phyloP scores from a whole-genome alignment of 495 filamentous ascomycete genomes.

The Articulospora tetracladia region DNA sequence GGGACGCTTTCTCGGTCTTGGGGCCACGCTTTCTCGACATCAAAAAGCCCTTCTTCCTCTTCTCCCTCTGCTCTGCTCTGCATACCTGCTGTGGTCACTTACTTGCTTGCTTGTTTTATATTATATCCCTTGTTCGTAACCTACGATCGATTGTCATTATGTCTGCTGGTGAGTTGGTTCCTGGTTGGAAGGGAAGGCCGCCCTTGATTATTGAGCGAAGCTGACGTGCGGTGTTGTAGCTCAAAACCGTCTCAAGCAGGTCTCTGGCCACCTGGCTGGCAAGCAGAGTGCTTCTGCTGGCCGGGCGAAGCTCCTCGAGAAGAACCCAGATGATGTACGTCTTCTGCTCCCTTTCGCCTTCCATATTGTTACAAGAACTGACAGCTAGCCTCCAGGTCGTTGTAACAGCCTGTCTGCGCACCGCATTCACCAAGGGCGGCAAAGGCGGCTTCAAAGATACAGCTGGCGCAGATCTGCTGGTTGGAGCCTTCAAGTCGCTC shows the following conservation, averaged over 20 bases:
- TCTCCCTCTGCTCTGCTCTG: not conserved
- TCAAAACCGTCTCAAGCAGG: constrained; percentile 24
- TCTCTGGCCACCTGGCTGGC: constrained; percentile 24
- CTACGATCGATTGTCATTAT: not conserved
- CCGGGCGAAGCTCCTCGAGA: constrained; percentile 23
- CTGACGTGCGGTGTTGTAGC: constrained; percentile 13
- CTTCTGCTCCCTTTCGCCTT: not conserved
- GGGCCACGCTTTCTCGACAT: too few species aligned
- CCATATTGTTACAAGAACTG: not conserved
- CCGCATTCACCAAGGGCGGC: constrained; percentile 86
- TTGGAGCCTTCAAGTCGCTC: constrained; percentile 69
- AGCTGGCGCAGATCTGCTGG: constrained; percentile 77
- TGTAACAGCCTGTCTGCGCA: constrained; percentile 88
- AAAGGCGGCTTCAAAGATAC: constrained; percentile 97
- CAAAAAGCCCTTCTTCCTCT: too few species aligned
- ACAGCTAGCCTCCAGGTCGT: constrained; percentile 58
- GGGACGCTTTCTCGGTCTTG: too few species aligned
- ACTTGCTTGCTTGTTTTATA: not conserved
- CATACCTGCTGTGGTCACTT: not conserved
- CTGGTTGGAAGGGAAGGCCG: not conserved
- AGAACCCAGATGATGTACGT: constrained; percentile 29
- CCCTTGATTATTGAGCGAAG: not conserved
- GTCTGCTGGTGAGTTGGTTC: constrained; percentile 22
- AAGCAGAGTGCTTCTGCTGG: constrained; percentile 10
- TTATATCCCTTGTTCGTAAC: not conserved